Conservation (phyloP, 495 filamentous ascomycete species). For the Diplogelasinospora grovesii region DNA sequence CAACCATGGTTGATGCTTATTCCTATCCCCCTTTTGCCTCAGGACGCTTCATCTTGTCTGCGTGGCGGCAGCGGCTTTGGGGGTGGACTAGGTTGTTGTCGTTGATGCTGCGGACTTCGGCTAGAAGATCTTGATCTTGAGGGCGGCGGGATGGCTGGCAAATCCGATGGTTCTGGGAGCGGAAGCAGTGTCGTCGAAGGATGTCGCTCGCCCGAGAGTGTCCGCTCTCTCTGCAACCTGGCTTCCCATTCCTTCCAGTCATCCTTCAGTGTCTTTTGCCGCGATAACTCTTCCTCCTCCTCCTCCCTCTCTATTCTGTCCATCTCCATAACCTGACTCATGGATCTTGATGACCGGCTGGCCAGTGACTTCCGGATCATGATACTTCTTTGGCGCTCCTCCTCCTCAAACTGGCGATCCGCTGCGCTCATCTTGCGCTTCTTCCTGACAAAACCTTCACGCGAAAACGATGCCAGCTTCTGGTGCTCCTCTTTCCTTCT, state of each 20-base stretch:
- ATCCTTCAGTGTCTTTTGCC: conserved; percentile 17
- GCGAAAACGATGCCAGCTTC: too few species aligned
- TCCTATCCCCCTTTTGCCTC: too few species aligned
- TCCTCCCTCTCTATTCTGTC: conserved; percentile 12
- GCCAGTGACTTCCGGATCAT: conserved; percentile 46
- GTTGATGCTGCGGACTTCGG: conserved; percentile 6
- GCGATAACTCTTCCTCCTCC: conserved; percentile 10
- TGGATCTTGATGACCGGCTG: conserved; percentile 22
- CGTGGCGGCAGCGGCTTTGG: too few species aligned
- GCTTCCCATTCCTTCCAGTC: conserved; percentile 31
- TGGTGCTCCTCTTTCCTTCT: too few species aligned
- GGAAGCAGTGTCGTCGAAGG: conserved; percentile 12
- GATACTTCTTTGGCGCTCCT: conserved; percentile 31
- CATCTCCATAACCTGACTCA: conserved; percentile 3
- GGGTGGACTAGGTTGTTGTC: conserved; percentile 1
- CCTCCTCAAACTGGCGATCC: conserved; percentile 21
- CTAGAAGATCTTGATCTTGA: conserved; percentile 22
- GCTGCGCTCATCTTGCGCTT: conserved; percentile 19
- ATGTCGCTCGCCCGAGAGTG: conserved; percentile 21
- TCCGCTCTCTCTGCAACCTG: conserved; percentile 17
- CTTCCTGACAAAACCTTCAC: too few species aligned
- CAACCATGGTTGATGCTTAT: too few species aligned
- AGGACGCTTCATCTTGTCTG: too few species aligned
- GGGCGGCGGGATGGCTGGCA: conserved; percentile 23
- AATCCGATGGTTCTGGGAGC: too few species aligned